Evolutionary conservation across 1,139 yeast species (phyloP).

Genomic region (Geotrichum europaeum): DNA sequence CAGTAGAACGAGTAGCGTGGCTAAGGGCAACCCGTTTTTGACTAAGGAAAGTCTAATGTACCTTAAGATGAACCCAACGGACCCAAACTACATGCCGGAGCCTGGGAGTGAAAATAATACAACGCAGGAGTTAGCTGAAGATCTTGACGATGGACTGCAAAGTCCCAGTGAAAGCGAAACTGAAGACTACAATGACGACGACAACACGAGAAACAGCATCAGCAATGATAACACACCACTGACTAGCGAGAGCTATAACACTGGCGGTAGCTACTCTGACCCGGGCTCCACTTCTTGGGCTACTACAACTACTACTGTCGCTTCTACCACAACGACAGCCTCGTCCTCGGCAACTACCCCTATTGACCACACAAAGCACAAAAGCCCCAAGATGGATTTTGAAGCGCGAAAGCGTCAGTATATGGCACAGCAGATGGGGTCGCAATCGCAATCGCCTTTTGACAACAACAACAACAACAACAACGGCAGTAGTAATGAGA

Average conservation of each 20-base stretch:
- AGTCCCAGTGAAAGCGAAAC: neutral
- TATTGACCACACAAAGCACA: neutral
- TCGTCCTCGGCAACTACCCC: neutral
- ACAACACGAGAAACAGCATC: neutral
- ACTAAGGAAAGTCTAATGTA: conserved; percentile 2
- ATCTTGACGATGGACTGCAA: conserved; percentile 1
- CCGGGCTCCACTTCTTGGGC: neutral
- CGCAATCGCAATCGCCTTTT: neutral
- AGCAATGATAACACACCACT: neutral
- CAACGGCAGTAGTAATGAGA: neutral
- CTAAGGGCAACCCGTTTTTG: conserved; percentile 2
- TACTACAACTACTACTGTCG: neutral
- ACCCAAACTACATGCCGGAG: conserved; percentile 5
- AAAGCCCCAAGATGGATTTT: neutral
- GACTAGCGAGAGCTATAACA: neutral
- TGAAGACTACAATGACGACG: neutral
- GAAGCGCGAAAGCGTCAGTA: neutral
- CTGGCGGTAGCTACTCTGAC: neutral
- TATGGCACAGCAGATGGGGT: neutral
- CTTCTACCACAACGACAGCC: neutral
- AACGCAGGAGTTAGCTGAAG: neutral
- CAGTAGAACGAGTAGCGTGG: neutral
- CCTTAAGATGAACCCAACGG: neutral
- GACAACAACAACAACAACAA: neutral
- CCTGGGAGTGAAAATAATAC: neutral